phyloP scores from a whole-genome alignment of 306 rosid genomes.

The Hippophae gyantsensis region DNA sequence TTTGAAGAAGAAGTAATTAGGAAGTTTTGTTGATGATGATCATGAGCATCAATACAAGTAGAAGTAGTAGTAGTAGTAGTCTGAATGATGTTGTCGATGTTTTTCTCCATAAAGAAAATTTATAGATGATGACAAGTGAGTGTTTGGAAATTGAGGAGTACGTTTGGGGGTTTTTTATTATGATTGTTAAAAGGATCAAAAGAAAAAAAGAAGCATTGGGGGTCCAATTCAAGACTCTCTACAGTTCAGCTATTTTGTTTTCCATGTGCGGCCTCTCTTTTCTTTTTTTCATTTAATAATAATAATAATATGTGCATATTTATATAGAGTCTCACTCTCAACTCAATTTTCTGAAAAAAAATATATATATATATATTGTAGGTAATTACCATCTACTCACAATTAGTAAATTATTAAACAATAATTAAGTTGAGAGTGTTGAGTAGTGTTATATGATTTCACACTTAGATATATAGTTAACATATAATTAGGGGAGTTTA shows the following conservation, averaged over 20 bases:
- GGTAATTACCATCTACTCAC: too few species aligned
- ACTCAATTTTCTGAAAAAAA: not conserved
- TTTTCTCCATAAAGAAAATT: conserved; percentile 25
- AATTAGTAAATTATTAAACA: too few species aligned
- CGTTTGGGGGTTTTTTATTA: conserved; percentile 27
- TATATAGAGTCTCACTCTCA: conserved; percentile 12
- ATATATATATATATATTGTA: too few species aligned
- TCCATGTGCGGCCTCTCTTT: conserved; percentile 56
- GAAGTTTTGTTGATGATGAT: conserved; percentile 34
- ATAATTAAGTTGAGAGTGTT: too few species aligned
- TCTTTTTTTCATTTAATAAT: conserved; percentile 7
- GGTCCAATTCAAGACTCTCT: conserved; percentile 27
- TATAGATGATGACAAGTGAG: conserved; percentile 20
- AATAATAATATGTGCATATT: not conserved
- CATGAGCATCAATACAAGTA: conserved; percentile 21
- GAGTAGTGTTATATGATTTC: too few species aligned
- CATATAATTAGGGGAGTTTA: too few species aligned
- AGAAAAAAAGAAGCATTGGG: conserved; percentile 23
- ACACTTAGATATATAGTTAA: too few species aligned
- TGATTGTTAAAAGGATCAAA: conserved; percentile 28
- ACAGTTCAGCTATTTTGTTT: conserved; percentile 54
- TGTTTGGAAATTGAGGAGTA: conserved; percentile 25
- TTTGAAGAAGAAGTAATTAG: conserved; percentile 14
- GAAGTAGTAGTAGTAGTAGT: too few species aligned
- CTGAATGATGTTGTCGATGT: conserved; percentile 19